phyloP scores from a whole-genome alignment of 352 stramenopile genomes.

The Pythium brachiatum region DNA sequence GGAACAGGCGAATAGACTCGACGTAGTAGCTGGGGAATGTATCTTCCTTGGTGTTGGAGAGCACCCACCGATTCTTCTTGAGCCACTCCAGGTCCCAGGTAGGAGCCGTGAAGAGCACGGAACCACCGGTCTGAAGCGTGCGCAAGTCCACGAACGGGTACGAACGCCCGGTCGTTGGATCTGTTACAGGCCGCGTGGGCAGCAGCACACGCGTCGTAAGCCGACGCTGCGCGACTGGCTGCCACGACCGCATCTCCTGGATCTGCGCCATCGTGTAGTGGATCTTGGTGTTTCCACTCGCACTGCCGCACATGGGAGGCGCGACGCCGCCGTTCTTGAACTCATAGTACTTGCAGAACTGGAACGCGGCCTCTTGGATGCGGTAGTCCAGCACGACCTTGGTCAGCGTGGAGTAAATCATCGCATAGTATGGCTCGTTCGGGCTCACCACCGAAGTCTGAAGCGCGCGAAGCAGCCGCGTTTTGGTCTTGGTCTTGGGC shows the following conservation, averaged over 20 bases:
- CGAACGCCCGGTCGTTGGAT: neutral
- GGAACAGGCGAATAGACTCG: slow-evolving; percentile 2
- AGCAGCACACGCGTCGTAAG: slow-evolving; percentile 2
- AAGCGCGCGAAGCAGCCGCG: neutral
- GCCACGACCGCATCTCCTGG: slow-evolving; percentile 13
- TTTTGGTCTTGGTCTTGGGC: neutral
- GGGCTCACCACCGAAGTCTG: neutral
- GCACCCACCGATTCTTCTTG: slow-evolving; percentile 3
- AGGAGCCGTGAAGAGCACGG: neutral
- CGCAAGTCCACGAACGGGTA: slow-evolving; percentile 15
- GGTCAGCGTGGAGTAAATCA: slow-evolving; percentile 11
- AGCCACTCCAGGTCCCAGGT: slow-evolving; percentile 13
- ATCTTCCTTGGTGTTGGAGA: neutral
- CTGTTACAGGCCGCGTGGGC: neutral
- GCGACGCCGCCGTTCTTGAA: slow-evolving; percentile 13
- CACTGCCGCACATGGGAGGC: slow-evolving; percentile 8
- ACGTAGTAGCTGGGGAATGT: slow-evolving; percentile 11
- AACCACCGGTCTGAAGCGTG: neutral
- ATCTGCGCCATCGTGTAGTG: slow-evolving; percentile 15
- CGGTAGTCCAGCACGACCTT: slow-evolving; percentile 11
- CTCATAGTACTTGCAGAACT: slow-evolving; percentile 23
- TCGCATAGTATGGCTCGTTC: slow-evolving; percentile 11
- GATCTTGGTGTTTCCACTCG: neutral
- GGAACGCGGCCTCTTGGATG: slow-evolving; percentile 15
- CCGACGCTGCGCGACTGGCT: neutral